Percentiles rank a stretch among this genome's conserved stretches.
Evolutionary conservation across 495 filamentous ascomycete species (phyloP).

Genomic region (Penicillium macrosclerotiorum): DNA sequence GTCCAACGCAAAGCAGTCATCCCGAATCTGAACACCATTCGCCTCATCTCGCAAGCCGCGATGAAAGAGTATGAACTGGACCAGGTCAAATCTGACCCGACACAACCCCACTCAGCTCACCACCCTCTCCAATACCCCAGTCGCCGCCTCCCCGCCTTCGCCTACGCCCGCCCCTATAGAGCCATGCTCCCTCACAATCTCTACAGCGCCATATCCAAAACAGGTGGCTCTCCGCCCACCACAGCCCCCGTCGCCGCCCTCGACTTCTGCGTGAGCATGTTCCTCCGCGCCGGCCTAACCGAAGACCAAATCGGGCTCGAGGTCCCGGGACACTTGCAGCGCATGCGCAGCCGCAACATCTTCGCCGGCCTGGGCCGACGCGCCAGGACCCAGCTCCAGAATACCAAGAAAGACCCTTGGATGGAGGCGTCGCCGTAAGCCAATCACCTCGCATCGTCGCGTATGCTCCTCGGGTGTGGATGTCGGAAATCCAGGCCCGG

Average conservation of each 20-base stretch:
- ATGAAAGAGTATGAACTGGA: slow-evolving; percentile 26
- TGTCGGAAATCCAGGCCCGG: too few relatives aligned
- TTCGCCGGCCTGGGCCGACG: slow-evolving; percentile 3
- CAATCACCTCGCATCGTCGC: too few relatives aligned
- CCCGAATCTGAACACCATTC: slow-evolving; percentile 42
- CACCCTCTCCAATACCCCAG: background rate
- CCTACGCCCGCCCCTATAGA: slow-evolving; percentile 1
- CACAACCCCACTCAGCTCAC: background rate
- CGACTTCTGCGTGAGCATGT: slow-evolving; percentile 37
- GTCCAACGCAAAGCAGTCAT: slow-evolving; percentile 24
- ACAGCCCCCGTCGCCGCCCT: slow-evolving; percentile 24
- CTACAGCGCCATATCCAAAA: background rate
- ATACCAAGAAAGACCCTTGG: slow-evolving; percentile 9
- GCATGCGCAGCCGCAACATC: slow-evolving; percentile 14
- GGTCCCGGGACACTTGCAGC: slow-evolving; percentile 27
- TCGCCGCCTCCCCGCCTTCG: slow-evolving; percentile 2
- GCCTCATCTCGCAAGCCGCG: slow-evolving; percentile 40
- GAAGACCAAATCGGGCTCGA: slow-evolving; percentile 37
- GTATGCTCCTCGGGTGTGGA: too few relatives aligned
- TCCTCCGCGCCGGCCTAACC: slow-evolving; percentile 28
- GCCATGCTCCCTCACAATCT: background rate
- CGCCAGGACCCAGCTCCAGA: background rate
- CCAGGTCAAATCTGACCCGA: background rate
- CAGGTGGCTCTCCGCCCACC: slow-evolving; percentile 8
- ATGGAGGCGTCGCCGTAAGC: slow-evolving; percentile 6